Evolutionary conservation across 2,329 filamentous ascomycete genomes (phyloP), one percentile per base, ranked within the genome.

Genomic region (Hypoxylon sp.): DNA sequence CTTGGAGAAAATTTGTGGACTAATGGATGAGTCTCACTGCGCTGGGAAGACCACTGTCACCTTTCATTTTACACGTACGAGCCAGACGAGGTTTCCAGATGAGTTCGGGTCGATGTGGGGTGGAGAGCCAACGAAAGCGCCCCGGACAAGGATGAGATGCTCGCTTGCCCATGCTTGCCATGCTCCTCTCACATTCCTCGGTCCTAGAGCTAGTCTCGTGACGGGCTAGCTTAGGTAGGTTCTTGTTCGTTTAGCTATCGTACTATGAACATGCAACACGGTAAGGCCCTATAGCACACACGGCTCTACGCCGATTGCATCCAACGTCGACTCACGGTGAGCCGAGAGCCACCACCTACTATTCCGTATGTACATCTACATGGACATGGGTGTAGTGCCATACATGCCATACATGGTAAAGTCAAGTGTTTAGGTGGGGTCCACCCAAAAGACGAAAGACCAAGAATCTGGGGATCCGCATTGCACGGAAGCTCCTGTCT

Each of bases 1-100:
- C 65, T 57, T 62, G 54, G 46, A 64, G 52, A 57, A 57, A 54
- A 50, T 63, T 66, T 65, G 56, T 68, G 65, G 65, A 53, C 43
- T 34, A 39, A 7, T 39, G 37, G 37, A 17, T 39, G 15, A 66
- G 53, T 63, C 59, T 59, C 59, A 46, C 54, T 37, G 62, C 51
- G 28, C 56, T 59, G 65, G 65, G 60, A 68, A 66, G 46, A 53
- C 47, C 20, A 49, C 30, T 51, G 26, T 55, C 51, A 54, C 30
- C 48, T 49, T 20, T 10, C 20, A 55, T 62, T 54, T 32, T 37
- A 55, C 50, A 56, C 39, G 32, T 65, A 65, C 62, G 54, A 65
- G 55, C 50, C 59, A 26, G 24, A 26, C 24, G 24, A 26, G 7
- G 24, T 26, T 26, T 7, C 34, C 28, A 57, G 58, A 56, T 24